phyloP scores from a whole-genome alignment of 164 flowering plant species.

The Vitis amurensis region DNA sequence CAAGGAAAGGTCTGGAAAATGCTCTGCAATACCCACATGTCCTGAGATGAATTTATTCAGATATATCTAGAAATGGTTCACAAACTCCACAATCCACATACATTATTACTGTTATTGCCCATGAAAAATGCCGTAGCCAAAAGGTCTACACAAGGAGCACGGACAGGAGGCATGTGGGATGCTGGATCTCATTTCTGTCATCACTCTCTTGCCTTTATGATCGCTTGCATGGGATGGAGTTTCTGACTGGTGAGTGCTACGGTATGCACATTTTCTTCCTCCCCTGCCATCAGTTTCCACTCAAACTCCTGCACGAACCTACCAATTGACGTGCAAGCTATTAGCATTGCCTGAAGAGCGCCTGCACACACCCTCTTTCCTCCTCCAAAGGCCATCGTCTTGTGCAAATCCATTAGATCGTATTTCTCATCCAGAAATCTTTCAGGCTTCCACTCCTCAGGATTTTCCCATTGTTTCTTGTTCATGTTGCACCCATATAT shows the following conservation, averaged over 20 bases:
- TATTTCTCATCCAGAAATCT: conserved; percentile 61
- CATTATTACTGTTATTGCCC: too few relatives aligned
- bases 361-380: conserved; percentile 96
- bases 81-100: too few relatives aligned
- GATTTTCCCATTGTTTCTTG: conserved; percentile 66
- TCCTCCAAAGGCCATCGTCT: conserved; percentile 96
- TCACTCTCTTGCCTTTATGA: conserved; percentile 51
- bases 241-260: conserved; percentile 72
- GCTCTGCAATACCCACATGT: too few relatives aligned
- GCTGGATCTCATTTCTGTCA: too few relatives aligned
- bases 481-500: conserved; percentile 91
- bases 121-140: too few relatives aligned
- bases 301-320: conserved; percentile 80
- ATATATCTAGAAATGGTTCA: too few relatives aligned
- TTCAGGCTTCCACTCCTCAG: conserved; percentile 87
- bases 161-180: too few relatives aligned
- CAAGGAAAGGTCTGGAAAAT: too few relatives aligned
- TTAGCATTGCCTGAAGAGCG: conserved; percentile 70
- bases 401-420: conserved; percentile 65
- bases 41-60: too few relatives aligned
- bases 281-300: conserved; percentile 69
- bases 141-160: background rate
- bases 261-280: conserved; percentile 69
- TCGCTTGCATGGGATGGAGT: conserved; percentile 69
- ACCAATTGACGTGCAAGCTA: conserved; percentile 66